phyloP scores from a whole-genome alignment of 2,329 filamentous ascomycete genomes.

The Colletotrichum liriopes region DNA sequence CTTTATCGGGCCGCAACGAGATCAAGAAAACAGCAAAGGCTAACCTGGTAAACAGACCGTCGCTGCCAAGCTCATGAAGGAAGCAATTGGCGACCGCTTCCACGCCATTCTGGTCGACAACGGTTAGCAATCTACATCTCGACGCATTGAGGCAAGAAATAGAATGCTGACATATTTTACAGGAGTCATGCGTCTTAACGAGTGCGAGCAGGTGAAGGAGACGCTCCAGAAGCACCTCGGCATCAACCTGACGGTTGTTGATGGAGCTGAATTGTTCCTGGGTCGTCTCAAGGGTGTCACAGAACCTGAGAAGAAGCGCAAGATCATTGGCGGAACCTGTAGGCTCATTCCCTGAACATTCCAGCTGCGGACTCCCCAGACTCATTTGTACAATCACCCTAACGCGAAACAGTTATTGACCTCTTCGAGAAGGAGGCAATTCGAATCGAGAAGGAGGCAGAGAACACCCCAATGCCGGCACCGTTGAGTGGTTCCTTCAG shows the following conservation, averaged over 20 bases:
- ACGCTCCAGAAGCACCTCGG: constrained; percentile 84
- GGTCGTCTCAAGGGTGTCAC: constrained; percentile 79
- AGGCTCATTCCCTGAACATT: constrained; percentile 16
- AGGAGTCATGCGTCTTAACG: constrained; percentile 84
- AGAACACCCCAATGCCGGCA: constrained; percentile 78
- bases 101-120: constrained; percentile 90
- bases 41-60: constrained; percentile 70
- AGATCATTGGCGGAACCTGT: constrained; percentile 85
- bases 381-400: background rate
- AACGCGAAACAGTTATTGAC: constrained; percentile 51
- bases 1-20: background rate
- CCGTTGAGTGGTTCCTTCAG: constrained; percentile 90
- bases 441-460: constrained; percentile 78
- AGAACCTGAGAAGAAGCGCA: constrained; percentile 89
- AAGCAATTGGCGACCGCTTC: constrained; percentile 86
- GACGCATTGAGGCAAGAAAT: too few relatives aligned
- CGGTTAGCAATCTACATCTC: constrained; percentile 58
- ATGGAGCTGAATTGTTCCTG: constrained; percentile 86
- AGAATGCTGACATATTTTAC: background rate
- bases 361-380: background rate
- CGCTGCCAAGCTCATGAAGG: constrained; percentile 86
- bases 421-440: constrained; percentile 70
- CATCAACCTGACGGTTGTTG: constrained; percentile 91
- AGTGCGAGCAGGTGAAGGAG: constrained; percentile 86
- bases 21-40: background rate